Base-by-base conservation (phyloP, 768 basidiomycete genomes). In the Podaxis rugospora region DNA sequence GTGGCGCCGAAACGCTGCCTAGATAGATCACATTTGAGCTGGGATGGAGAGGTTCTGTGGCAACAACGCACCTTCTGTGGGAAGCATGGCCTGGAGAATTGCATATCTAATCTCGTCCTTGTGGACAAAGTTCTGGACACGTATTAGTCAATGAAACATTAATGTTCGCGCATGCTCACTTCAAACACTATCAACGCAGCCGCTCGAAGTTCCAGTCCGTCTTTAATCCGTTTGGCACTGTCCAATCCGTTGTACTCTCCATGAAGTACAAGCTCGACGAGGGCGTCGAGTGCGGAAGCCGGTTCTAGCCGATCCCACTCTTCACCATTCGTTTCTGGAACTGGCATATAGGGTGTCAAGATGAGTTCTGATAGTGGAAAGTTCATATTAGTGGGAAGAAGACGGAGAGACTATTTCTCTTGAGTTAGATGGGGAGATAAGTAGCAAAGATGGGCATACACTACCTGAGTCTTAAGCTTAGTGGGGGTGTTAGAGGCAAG, bases 401-500 rank as follows among this genome's bases (percentile, higher is more conserved):
- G 75, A 53, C 76, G 79, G 28, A 84, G 74, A 18, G 81, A 75
- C 78, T 80, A 65, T 58, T 54, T 61, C 51, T 42, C 35, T 58
- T 62, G 36, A 71, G 57, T 65, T 51, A 46, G 49, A 21, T 25
- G 55, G 39, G 37, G 18, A 25, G 27, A 36, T 55, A 4, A 23
- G 13, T 36, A 4, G 49, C 18, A 21, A 14, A 51, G 27, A 23
- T 6, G 32, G 0, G 11, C 7, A 40, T 51, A 61, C 71, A 1
- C 53, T 71, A 90, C 92, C 81, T 94, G 92, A 3, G 89, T 88
- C 76, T 99, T 98, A 51, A 98, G 75, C 5, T 80, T 65, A 2
- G 92, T 88, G 0, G 97, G 96, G 2, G 92, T 90, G 72, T 98
- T 98, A n/a, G 93, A 95, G 7, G 95, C 89, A 32, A 98, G 80